Evolutionary conservation across 305 asterid genomes (phyloP).

Genomic region (Fraxinus dipetala): DNA sequence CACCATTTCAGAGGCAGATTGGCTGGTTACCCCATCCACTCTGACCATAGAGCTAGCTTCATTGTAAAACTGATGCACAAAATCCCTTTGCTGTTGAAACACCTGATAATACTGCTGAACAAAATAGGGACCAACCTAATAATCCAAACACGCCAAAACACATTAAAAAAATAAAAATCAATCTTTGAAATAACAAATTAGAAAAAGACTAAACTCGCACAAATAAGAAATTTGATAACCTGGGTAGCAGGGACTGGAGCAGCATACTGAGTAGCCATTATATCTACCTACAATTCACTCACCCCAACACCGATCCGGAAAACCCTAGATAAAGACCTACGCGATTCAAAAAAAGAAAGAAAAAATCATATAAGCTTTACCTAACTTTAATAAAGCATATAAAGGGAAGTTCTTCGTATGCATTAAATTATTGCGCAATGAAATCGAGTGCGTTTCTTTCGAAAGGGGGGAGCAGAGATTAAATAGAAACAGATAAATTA

Average conservation of each 20-base stretch:
- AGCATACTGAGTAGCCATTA: background rate
- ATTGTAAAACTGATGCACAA: constrained; percentile 70
- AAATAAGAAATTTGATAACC: background rate
- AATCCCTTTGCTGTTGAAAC: constrained; percentile 65
- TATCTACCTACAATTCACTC: background rate
- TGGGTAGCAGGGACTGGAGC: background rate
- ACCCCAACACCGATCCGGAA: background rate
- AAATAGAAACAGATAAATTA: background rate
- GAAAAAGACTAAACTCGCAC: background rate
- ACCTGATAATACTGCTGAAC: constrained; percentile 78
- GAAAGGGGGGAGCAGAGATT: background rate
- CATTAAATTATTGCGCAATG: background rate
- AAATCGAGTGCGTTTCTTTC: background rate
- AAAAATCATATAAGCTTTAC: background rate
- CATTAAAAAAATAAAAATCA: background rate
- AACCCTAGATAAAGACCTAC: background rate
- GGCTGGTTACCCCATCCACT: constrained; percentile 39
- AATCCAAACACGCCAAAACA: background rate
- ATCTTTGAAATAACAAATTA: background rate
- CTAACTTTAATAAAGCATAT: background rate
- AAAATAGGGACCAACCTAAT: constrained; percentile 80
- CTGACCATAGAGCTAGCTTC: constrained; percentile 59
- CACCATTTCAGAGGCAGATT: constrained; percentile 38
- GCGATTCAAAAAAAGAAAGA: background rate
- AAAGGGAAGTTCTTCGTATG: background rate